phyloP scores from a whole-genome alignment of 2,329 filamentous ascomycete species.

The Apiospora rasikravindrae region DNA sequence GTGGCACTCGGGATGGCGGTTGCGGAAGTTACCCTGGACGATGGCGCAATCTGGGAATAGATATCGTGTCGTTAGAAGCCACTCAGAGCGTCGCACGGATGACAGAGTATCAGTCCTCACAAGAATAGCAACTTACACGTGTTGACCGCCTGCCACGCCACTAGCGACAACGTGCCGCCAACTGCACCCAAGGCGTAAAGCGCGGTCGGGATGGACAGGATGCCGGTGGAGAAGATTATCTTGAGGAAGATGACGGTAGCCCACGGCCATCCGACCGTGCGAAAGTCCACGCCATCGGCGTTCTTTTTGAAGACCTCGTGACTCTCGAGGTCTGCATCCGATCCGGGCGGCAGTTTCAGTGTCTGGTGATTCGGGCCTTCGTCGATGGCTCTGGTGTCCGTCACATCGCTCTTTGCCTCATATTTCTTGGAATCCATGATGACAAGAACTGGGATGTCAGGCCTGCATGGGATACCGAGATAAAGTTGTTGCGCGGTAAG shows the following conservation, averaged over 20 bases:
- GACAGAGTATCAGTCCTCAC: no score
- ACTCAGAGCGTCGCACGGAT: no score
- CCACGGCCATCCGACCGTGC: slow-evolving; percentile 57
- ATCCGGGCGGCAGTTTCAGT: not conserved
- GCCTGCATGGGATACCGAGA: not conserved
- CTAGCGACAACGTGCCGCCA: slow-evolving; percentile 32
- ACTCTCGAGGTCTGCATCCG: slow-evolving; percentile 29
- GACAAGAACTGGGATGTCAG: not conserved
- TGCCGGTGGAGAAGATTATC: slow-evolving; percentile 38
- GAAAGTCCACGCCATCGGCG: slow-evolving; percentile 55
- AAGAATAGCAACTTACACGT: slow-evolving; percentile 28
- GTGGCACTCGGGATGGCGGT: slow-evolving; percentile 44
- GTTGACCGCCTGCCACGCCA: slow-evolving; percentile 34
- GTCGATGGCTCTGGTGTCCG: not conserved
- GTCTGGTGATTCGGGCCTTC: not conserved
- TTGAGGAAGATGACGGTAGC: slow-evolving; percentile 60
- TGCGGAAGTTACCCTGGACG: slow-evolving; percentile 46
- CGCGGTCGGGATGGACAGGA: slow-evolving; percentile 34
- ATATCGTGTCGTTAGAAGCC: not conserved
- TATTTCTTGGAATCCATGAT: not conserved
- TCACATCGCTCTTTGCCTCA: not conserved
- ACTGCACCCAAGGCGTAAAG: slow-evolving; percentile 34
- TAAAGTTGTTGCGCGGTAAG: not conserved
- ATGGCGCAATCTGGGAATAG: slow-evolving; percentile 43
- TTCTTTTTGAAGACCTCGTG: slow-evolving; percentile 55